These are phyloP conservation scores for Venturiaceae sp. DNA, from an alignment of 2,329 filamentous ascomycete genomes.

Conservation along the genomic window DNA sequence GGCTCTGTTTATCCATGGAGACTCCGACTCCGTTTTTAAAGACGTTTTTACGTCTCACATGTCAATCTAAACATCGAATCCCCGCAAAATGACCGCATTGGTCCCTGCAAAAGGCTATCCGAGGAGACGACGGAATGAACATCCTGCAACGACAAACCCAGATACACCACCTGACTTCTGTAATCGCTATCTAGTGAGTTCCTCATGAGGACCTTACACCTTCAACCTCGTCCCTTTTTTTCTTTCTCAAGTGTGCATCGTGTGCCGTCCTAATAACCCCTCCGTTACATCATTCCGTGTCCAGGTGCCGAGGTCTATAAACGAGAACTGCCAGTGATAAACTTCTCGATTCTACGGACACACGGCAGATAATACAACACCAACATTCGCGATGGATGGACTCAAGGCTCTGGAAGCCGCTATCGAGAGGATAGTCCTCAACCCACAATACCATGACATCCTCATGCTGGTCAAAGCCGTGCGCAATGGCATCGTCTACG, in stretches of 20 bases:
- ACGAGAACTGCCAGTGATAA: neutral
- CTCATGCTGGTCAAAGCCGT: constrained; percentile 84
- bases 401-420: constrained; percentile 41
- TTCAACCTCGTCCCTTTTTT: neutral
- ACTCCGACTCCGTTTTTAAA: neutral
- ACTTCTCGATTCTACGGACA: neutral
- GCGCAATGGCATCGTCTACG: constrained; percentile 95
- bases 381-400: neutral
- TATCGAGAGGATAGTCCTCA: constrained; percentile 66
- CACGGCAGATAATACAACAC: neutral
- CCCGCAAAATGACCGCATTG: neutral
- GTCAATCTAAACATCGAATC: neutral
- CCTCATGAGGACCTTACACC: neutral
- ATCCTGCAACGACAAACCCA: too few relatives aligned
- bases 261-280: neutral
- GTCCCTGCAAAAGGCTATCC: too few relatives aligned
- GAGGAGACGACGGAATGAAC: neutral
- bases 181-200: neutral
- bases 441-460: constrained; percentile 76
- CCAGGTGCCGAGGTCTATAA: neutral
- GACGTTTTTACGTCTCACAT: neutral
- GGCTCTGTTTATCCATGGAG: neutral
- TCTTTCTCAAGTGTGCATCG: neutral
- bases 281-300: neutral
- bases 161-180: neutral